Evolutionary conservation across 176 grass and related monocot genomes (phyloP).

Genomic region (Microstegium vimineum): DNA sequence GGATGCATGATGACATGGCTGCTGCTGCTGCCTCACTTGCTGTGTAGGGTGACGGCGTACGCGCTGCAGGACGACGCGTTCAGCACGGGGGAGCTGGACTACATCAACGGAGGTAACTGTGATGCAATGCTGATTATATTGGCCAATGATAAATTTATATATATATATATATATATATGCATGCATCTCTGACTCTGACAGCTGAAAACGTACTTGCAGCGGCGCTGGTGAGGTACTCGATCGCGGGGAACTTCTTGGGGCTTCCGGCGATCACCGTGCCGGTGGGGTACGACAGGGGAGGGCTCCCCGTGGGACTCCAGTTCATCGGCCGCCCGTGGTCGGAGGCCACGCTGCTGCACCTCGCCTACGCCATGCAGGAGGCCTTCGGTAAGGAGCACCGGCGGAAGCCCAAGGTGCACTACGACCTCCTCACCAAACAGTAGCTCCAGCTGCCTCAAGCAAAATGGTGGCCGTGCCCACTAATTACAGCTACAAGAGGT

Average conservation of each 20-base stretch:
- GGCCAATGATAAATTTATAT: too few species aligned
- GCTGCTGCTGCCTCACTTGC: not conserved
- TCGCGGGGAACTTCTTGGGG: constrained; percentile 89
- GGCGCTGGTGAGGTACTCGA: constrained; percentile 79
- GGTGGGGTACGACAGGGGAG: constrained; percentile 60
- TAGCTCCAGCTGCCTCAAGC: too few species aligned
- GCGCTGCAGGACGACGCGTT: constrained; percentile 54
- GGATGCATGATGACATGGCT: not conserved
- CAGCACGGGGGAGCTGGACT: constrained; percentile 72
- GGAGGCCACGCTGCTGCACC: constrained; percentile 78
- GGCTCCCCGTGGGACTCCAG: constrained; percentile 81
- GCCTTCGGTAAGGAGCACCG: constrained; percentile 39
- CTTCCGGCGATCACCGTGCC: constrained; percentile 79
- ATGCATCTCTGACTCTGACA: not conserved
- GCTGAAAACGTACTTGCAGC: constrained; percentile 21
- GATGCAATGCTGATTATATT: too few species aligned
- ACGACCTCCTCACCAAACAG: constrained; percentile 55
- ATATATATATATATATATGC: too few species aligned
- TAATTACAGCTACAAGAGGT: not conserved
- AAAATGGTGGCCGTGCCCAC: too few species aligned
- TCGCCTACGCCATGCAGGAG: constrained; percentile 65
- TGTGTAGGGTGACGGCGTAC: constrained; percentile 54
- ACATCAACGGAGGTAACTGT: constrained; percentile 77
- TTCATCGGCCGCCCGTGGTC: constrained; percentile 87
- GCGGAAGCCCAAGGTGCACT: constrained; percentile 58